Evolutionary conservation across 2,329 filamentous ascomycete genomes (phyloP), one percentile per base, ranked within the genome.

Genomic region (Metarhizium anisopliae): DNA sequence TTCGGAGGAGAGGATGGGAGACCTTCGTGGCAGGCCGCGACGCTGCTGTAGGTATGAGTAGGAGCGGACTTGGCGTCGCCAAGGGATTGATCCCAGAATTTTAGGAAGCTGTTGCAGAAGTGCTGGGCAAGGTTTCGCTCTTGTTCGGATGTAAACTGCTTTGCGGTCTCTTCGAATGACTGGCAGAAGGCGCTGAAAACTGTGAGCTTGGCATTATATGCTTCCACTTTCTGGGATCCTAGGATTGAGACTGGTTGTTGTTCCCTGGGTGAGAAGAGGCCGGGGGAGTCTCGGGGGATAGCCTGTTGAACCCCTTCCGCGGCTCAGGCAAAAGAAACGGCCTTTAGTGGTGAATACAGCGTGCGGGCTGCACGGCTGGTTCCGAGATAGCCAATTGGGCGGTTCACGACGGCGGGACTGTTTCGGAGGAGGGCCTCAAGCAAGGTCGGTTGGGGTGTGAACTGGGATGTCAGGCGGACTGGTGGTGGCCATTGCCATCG

Each of bases 181-280:
- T 40, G 13, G n/a, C 56, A 58, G 54, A 58, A 56, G 45, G 58
- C 54, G 42, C 52, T 25, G 47, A 59, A 59, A 25, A 59, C 56
- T 40, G 13, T 56, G 18, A 58, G 49, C 32, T 58, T 59, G 54
- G 54, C 45, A 38, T 58, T 51, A 50, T 56, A 55, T 7, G 49
- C 49, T 38, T 38, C 36, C 14, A 38, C 36, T 14, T 38, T 38
- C 8, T 38, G 7, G 14, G 8, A 14, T 14, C 8, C 36, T 38
- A 38, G 14, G 36, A 38, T 14, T 38, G 36, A 38, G 36, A 38
- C 36, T 14, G 36, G 36, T 14, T 38, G 36, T 8, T 38, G 36
- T 14, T 38, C 8, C 8, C 14, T 38, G 36, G 36, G 36, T 38
- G 36, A 38, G 36, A 8, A 14, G 36, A 38, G 8, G 7, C 14